phyloP scores from a whole-genome alignment of 2,329 filamentous ascomycete genomes.

The Stagonosporopsis tanaceti region DNA sequence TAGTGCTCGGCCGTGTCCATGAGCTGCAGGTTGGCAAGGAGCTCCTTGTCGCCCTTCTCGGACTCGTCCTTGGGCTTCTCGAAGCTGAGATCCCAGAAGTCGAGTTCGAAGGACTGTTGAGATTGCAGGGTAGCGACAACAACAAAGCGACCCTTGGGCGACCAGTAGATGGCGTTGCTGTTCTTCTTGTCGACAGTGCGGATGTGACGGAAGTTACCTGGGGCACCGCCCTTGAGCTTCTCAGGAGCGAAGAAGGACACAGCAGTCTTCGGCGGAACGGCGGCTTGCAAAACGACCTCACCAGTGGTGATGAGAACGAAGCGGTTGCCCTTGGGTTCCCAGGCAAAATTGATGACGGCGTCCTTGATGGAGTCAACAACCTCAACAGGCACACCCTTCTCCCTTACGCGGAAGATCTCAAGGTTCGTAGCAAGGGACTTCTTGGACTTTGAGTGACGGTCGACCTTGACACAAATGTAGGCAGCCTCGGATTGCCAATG shows the following conservation, averaged over 20 bases:
- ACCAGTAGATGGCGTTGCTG: slow-evolving; percentile 99
- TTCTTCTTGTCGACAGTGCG: slow-evolving; percentile 98
- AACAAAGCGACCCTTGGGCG: slow-evolving; percentile 92
- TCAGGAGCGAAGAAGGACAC: slow-evolving; percentile 97
- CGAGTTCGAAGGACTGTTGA: slow-evolving; percentile 91
- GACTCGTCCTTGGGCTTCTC: slow-evolving; percentile 81
- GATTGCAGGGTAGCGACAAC: slow-evolving; percentile 93
- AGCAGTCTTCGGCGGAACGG: slow-evolving; percentile 89
- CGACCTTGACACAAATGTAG: slow-evolving; percentile 98
- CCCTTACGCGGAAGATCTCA: slow-evolving; percentile 95
- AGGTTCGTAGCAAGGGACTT: slow-evolving; percentile 97
- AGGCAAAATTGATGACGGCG: slow-evolving; percentile 98
- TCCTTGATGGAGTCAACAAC: slow-evolving; percentile 98
- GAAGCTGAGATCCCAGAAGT: slow-evolving; percentile 98
- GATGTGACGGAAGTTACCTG: slow-evolving; percentile 96
- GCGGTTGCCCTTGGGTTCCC: slow-evolving; percentile 97
- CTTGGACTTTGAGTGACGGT: slow-evolving; percentile 98
- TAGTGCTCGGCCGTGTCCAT: slow-evolving; percentile 97
- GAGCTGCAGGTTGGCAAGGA: slow-evolving; percentile 91
- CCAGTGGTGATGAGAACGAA: slow-evolving; percentile 97
- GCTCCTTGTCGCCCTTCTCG: slow-evolving; percentile 88
- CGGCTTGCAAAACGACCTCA: slow-evolving; percentile 78
- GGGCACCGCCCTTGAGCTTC: slow-evolving; percentile 80
- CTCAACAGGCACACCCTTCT: slow-evolving; percentile 98
- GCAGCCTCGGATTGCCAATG: slow-evolving; percentile 97